These are phyloP conservation scores for Neckera pumila DNA, from an alignment of 225 moss, liverwort and hornwort species.

Conservation along the genomic window DNA sequence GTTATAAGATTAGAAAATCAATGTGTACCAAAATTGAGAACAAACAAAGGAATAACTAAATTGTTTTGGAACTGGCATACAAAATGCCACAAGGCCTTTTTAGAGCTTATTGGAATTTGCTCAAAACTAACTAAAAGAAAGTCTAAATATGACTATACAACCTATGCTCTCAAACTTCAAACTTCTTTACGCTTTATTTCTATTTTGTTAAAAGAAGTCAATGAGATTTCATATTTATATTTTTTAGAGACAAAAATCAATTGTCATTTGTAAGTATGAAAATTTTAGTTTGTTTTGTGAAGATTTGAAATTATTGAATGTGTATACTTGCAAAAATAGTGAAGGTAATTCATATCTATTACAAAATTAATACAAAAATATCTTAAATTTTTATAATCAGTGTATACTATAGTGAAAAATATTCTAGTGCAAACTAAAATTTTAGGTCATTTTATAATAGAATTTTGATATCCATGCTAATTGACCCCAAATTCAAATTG, in stretches of 20 bases:
- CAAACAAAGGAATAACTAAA: accelerated
- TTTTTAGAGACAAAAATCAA: not conserved
- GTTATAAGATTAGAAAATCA: too few species aligned
- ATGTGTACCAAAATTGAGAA: too few species aligned
- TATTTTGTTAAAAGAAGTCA: not conserved
- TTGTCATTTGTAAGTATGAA: not conserved
- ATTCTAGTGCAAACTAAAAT: not conserved
- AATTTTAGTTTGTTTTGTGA: not conserved
- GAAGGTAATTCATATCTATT: too few species aligned
- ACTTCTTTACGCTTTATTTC: not conserved
- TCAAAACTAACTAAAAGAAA: too few species aligned
- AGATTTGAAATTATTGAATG: not conserved
- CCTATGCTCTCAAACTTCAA: not conserved
- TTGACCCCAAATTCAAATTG: accelerated
- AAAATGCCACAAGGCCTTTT: too few species aligned
- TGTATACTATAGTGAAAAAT: not conserved
- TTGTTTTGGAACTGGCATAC: too few species aligned
- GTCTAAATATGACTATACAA: too few species aligned
- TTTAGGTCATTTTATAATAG: not conserved
- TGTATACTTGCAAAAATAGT: not conserved
- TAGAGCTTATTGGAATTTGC: too few species aligned
- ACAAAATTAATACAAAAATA: too few species aligned
- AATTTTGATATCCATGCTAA: not conserved
- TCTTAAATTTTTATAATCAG: too few species aligned
- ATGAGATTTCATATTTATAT: not conserved